These are phyloP conservation scores for Vitis rotundifolia DNA, from an alignment of 164 flowering plant species.

Conservation along the genomic window DNA sequence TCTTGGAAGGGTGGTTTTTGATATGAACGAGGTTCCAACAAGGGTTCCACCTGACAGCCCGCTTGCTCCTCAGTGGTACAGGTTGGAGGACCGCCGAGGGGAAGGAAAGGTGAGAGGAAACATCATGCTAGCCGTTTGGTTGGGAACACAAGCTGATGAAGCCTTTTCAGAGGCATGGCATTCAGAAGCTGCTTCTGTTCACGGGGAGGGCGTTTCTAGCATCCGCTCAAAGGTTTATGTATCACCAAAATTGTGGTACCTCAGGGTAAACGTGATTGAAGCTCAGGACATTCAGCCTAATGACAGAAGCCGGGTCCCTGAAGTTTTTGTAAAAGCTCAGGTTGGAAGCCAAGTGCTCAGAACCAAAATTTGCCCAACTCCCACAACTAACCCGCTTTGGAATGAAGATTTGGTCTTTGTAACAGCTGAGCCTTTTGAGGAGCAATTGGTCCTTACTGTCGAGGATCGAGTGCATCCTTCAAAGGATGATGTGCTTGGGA, in stretches of 20 bases:
- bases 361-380: conserved; percentile 30
- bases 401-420: conserved; percentile 51
- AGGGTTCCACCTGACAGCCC: conserved; percentile 57
- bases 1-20: conserved; percentile 40
- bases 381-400: conserved; percentile 39
- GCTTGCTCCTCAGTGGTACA: conserved; percentile 55
- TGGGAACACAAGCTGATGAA: conserved; percentile 59
- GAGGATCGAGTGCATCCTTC: conserved; percentile 40
- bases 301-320: conserved; percentile 37
- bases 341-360: conserved; percentile 40
- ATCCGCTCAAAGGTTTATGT: conserved; percentile 50
- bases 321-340: conserved; percentile 36
- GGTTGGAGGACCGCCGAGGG: conserved; percentile 38
- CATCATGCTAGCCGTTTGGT: conserved; percentile 51
- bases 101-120: conserved; percentile 40
- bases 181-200: conserved; percentile 42
- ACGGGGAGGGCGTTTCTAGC: conserved; percentile 35
- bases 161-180: conserved; percentile 51
- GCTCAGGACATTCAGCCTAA: conserved; percentile 46
- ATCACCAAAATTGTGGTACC: conserved; percentile 52
- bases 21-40: conserved; percentile 43
- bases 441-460: conserved; percentile 32
- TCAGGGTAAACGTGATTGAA: conserved; percentile 43
- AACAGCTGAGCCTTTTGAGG: conserved; percentile 52
- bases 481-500: conserved; percentile 42